Evolutionary conservation across 495 filamentous ascomycete genomes (phyloP).

Genomic region (Tuber borchii): DNA sequence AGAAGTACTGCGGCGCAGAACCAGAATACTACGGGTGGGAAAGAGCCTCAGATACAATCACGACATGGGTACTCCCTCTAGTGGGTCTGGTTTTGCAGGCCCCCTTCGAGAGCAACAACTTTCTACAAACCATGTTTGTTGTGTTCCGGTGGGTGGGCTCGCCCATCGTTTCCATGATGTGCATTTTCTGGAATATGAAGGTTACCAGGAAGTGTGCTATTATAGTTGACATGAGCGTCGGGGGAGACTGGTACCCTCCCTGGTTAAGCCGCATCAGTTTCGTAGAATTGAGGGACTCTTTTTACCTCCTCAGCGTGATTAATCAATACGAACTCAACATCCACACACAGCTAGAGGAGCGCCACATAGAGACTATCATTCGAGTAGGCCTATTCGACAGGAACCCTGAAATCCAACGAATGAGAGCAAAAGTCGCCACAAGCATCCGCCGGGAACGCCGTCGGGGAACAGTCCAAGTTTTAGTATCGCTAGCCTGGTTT

Average conservation of each 20-base stretch:
- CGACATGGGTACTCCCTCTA: constrained; percentile 49
- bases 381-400: constrained; percentile 26
- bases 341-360: not conserved
- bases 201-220: constrained; percentile 48
- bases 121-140: constrained; percentile 43
- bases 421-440: not conserved
- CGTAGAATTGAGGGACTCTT: constrained; percentile 45
- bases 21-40: constrained; percentile 40
- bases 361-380: constrained; percentile 17
- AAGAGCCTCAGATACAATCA: constrained; percentile 43
- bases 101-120: constrained; percentile 48
- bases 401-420: constrained; percentile 8
- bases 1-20: not conserved
- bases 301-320: constrained; percentile 47
- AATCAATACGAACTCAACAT: constrained; percentile 44
- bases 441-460: constrained; percentile 14
- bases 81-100: constrained; percentile 47
- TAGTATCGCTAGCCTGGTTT: constrained; percentile 32
- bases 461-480: constrained; percentile 24
- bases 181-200: constrained; percentile 49
- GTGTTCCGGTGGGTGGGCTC: constrained; percentile 44
- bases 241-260: constrained; percentile 36
- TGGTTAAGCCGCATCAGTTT: constrained; percentile 43
- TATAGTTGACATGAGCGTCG: constrained; percentile 47
- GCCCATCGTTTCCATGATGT: constrained; percentile 45